phyloP scores from a whole-genome alignment of 2,329 filamentous ascomycete species.

The Pleoardoris graminearum region DNA sequence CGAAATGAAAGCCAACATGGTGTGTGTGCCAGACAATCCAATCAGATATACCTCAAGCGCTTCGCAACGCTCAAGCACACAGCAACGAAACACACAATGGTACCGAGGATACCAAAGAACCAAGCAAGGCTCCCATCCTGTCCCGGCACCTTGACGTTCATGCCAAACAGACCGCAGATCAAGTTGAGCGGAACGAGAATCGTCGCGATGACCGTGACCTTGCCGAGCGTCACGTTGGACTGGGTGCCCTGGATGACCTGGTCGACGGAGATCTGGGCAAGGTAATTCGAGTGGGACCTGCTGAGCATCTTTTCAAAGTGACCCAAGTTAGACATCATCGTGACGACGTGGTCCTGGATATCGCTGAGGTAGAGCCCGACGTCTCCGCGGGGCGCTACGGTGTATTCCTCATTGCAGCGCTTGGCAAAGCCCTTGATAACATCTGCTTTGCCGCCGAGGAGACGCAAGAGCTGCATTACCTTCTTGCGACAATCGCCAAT shows the following conservation, averaged over 20 bases:
- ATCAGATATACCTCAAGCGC: constrained; percentile 49
- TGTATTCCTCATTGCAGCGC: constrained; percentile 97
- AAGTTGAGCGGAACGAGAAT: constrained; percentile 96
- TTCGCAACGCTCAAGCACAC: constrained; percentile 48
- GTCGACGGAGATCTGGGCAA: constrained; percentile 91
- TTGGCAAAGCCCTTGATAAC: constrained; percentile 97
- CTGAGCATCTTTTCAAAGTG: constrained; percentile 99
- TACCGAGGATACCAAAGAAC: constrained; percentile 64
- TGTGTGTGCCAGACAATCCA: neutral
- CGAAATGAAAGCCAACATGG: constrained; percentile 3
- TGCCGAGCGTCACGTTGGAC: constrained; percentile 87
- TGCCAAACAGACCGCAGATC: constrained; percentile 83
- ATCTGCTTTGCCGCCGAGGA: constrained; percentile 96
- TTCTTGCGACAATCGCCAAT: constrained; percentile 93
- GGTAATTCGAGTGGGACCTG: constrained; percentile 91
- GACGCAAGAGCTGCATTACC: constrained; percentile 88
- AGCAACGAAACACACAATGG: constrained; percentile 54
- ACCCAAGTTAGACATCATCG: constrained; percentile 94
- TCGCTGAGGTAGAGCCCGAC: constrained; percentile 96
- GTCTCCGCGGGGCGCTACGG: constrained; percentile 91
- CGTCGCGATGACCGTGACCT: constrained; percentile 92
- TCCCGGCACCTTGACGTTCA: constrained; percentile 81
- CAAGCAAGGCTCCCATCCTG: constrained; percentile 53
- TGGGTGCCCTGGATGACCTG: constrained; percentile 85
- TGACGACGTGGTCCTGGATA: constrained; percentile 98